These are phyloP conservation scores for Microsporum canis DNA, from an alignment of 2,329 filamentous ascomycete genomes.

Conservation along the genomic window DNA sequence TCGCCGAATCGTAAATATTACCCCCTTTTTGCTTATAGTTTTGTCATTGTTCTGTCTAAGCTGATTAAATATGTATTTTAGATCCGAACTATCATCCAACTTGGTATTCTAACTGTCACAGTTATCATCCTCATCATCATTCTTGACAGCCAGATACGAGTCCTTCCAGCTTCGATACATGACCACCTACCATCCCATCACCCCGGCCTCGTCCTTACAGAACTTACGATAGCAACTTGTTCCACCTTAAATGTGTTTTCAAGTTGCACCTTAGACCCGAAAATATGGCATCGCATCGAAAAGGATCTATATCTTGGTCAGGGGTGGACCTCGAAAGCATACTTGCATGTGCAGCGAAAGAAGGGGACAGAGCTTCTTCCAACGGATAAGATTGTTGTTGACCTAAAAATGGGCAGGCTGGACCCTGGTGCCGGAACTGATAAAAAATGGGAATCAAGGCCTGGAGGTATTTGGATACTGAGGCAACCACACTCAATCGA, in stretches of 20 bases:
- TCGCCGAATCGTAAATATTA: slow-evolving; percentile 31
- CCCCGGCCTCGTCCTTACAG: slow-evolving; percentile 72
- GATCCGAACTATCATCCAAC: slow-evolving; percentile 61
- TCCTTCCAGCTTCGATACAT: slow-evolving; percentile 76
- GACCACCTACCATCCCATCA: slow-evolving; percentile 78
- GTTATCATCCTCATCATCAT: slow-evolving; percentile 64
- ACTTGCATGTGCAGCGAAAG: slow-evolving; percentile 70
- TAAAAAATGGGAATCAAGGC: slow-evolving; percentile 62
- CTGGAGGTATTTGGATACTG: slow-evolving; percentile 72
- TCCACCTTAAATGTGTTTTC: slow-evolving; percentile 63
- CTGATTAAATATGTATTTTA: slow-evolving; percentile 20
- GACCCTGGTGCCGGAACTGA: slow-evolving; percentile 52
- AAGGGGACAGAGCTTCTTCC: slow-evolving; percentile 69
- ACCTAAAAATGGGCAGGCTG: slow-evolving; percentile 61
- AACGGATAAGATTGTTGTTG: slow-evolving; percentile 68
- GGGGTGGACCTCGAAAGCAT: slow-evolving; percentile 64
- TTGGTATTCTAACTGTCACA: slow-evolving; percentile 53
- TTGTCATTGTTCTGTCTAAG: neutral
- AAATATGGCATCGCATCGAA: slow-evolving; percentile 70
- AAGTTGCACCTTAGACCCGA: slow-evolving; percentile 60
- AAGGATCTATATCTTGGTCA: slow-evolving; percentile 77
- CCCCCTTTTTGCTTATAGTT: neutral
- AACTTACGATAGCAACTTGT: slow-evolving; percentile 68
- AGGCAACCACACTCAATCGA: slow-evolving; percentile 65
- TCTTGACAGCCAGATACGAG: slow-evolving; percentile 78